Evolutionary conservation across 176 grass and related monocot genomes (phyloP).

Genomic region (Triticum turgidum): DNA sequence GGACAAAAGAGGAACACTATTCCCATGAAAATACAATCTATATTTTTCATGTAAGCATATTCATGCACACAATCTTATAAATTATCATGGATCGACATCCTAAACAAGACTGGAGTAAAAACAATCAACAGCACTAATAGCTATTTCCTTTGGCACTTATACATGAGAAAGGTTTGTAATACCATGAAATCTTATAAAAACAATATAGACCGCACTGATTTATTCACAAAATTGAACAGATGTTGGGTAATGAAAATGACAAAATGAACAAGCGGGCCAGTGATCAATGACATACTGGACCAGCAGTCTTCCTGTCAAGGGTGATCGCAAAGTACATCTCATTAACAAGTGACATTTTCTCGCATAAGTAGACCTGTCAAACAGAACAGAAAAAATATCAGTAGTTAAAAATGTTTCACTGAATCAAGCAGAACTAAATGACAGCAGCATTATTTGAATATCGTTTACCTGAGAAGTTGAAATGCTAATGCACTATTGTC

Average conservation of each 20-base stretch:
- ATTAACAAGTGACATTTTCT: conserved; percentile 95
- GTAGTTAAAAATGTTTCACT: conserved; percentile 16
- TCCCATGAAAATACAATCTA: background rate
- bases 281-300: conserved; percentile 67
- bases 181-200: no score
- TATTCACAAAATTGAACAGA: background rate
- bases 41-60: background rate
- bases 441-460: background rate
- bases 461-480: background rate
- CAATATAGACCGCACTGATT: background rate
- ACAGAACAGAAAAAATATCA: conserved; percentile 25
- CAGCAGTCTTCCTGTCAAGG: conserved; percentile 87
- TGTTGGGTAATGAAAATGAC: conserved; percentile 4
- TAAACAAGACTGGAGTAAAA: background rate
- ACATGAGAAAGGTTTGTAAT: background rate
- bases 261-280: background rate
- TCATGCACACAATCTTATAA: background rate
- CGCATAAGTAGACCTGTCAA: conserved; percentile 90
- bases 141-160: background rate
- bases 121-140: background rate
- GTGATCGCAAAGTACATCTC: conserved; percentile 99
- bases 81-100: background rate
- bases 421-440: background rate
- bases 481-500: background rate
- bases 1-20: background rate